Evolutionary conservation across 1,139 yeast genomes (phyloP).

Genomic region (Suhomyces choctaworum): DNA sequence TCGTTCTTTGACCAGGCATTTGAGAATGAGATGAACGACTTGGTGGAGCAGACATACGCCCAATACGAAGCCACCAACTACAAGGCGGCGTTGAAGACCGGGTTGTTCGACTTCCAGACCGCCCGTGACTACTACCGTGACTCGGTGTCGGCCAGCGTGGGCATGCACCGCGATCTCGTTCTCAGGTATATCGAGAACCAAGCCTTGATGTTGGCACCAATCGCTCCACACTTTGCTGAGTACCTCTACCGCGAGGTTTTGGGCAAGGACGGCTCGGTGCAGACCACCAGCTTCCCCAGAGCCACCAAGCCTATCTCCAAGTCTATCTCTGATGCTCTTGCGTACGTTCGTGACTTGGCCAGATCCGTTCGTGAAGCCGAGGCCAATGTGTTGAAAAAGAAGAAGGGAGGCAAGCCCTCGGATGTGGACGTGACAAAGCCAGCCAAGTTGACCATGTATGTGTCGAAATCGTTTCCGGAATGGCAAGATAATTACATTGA

Average conservation of each 20-base stretch:
- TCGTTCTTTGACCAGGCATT: constrained; percentile 85
- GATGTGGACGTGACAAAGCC: constrained; percentile 75
- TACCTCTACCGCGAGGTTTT: constrained; percentile 83
- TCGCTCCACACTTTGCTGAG: constrained; percentile 96
- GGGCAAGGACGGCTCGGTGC: constrained; percentile 59
- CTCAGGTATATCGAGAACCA: constrained; percentile 82
- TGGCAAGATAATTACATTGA: constrained; percentile 94
- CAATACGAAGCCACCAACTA: constrained; percentile 74
- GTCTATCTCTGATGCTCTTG: constrained; percentile 64
- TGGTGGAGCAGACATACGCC: constrained; percentile 70
- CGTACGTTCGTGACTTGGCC: constrained; percentile 73
- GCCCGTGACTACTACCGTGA: constrained; percentile 97
- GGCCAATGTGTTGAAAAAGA: constrained; percentile 82
- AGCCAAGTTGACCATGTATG: constrained; percentile 66
- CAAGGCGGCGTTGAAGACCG: constrained; percentile 86
- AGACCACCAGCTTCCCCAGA: constrained; percentile 77
- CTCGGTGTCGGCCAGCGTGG: constrained; percentile 53
- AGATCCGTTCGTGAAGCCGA: constrained; percentile 92
- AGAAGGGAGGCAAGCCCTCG: constrained; percentile 79
- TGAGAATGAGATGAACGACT: constrained; percentile 88
- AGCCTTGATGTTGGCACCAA: constrained; percentile 80
- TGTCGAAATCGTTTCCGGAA: constrained; percentile 86
- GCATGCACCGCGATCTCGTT: constrained; percentile 85
- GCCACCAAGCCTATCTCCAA: constrained; percentile 64
- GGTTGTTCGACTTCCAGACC: constrained; percentile 90